Percentiles rank a stretch among this genome's conserved stretches.
These are phyloP conservation scores for Malus hybrid DNA, from an alignment of 331 rosid genomes.

Conservation along the genomic window DNA sequence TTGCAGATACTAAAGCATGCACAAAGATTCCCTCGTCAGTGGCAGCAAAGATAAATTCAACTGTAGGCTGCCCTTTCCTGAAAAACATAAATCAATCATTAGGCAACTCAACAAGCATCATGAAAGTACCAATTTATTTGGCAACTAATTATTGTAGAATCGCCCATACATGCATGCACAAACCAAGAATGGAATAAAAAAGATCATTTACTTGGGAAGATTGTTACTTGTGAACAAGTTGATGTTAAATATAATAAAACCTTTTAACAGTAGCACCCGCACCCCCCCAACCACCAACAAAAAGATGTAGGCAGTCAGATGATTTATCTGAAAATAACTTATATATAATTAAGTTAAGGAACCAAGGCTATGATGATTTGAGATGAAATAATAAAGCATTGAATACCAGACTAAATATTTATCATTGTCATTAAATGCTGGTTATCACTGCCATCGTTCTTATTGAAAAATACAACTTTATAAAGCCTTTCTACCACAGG, in stretches of 20 bases:
- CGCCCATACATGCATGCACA: not conserved
- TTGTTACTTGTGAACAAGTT: not conserved
- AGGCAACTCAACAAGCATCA: conserved; percentile 15
- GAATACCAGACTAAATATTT: not conserved
- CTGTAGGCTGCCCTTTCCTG: conserved; percentile 87
- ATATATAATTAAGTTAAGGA: not conserved
- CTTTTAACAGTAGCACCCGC: not conserved
- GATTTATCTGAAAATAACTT: not conserved
- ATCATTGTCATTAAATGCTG: not conserved
- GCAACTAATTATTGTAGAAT: not conserved
- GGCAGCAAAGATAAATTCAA: conserved; percentile 89
- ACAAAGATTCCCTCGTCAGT: conserved; percentile 85
- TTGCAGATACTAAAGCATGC: conserved; percentile 77
- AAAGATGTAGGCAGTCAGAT: not conserved
- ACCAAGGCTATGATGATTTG: not conserved
- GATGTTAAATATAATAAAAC: not conserved
- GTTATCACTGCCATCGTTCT: not conserved
- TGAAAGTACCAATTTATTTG: not conserved
- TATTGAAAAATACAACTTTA: not conserved
- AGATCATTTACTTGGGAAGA: too few species aligned
- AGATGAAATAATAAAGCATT: not conserved
- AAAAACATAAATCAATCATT: conserved; percentile 25
- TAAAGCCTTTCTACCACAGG: not conserved
- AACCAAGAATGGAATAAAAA: not conserved
- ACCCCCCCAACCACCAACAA: not conserved